phyloP scores from a whole-genome alignment of 225 moss, liverwort and hornwort genomes.

The Physcomitrellopsis africana region DNA sequence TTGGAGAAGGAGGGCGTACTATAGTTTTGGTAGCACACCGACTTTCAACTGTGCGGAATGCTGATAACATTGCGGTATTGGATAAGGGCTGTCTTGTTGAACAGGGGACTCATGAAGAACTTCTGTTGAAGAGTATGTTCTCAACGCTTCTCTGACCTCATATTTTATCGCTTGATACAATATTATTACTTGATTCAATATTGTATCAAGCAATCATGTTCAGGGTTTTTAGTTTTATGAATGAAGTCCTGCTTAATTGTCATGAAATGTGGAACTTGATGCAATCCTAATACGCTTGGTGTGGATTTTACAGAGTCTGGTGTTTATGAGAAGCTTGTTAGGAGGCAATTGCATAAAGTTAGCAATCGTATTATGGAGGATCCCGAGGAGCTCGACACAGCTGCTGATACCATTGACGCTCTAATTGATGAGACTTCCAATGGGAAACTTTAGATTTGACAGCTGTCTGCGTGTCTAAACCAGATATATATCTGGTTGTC shows the following conservation, averaged over 20 bases:
- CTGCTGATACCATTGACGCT: conserved; percentile 56
- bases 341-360: conserved; percentile 94
- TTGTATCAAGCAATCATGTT: background rate
- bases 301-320: conserved; percentile 56
- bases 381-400: conserved; percentile 48
- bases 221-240: background rate
- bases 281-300: background rate
- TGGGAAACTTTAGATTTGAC: conserved; percentile 33
- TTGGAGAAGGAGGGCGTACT: conserved; percentile 88
- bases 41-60: conserved; percentile 93
- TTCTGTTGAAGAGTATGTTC: conserved; percentile 62
- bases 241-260: background rate
- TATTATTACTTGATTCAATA: background rate
- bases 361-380: conserved; percentile 63
- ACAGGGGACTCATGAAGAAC: conserved; percentile 86
- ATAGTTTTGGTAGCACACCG: conserved; percentile 95
- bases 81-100: conserved; percentile 94
- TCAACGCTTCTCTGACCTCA: background rate
- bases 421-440: conserved; percentile 52
- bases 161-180: background rate
- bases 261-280: background rate
- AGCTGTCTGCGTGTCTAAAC: conserved; percentile 7
- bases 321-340: conserved; percentile 94
- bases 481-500: conserved; percentile 23
- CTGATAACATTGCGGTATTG: conserved; percentile 94